Evolutionary conservation across 768 basidiomycete genomes (phyloP), one percentile per base, ranked within the genome.

Genomic region (Asterophora parasitica): DNA sequence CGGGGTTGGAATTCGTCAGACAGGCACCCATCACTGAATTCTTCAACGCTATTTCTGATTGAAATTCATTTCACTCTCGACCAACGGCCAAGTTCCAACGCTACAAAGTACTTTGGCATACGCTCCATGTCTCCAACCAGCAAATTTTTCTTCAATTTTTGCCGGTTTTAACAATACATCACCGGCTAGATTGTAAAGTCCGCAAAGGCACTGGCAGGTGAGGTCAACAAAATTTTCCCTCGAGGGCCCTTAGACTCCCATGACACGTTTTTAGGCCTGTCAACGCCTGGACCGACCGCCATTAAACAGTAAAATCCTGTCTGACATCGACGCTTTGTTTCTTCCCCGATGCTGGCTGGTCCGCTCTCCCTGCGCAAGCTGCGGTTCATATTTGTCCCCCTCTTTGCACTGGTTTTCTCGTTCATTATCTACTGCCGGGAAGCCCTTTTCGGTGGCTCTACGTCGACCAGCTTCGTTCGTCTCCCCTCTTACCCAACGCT

Each of bases 371-470:
- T 35, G 28, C 49, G 48, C 32, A 30, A 49, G 38, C 41, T 44
- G 42, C 50, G 54, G 34, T 44, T 52, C 32, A 20, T 55, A 26
- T 2, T 47, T 44, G 48, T 55, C 2, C 48, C 48, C 5, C 48
- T 52, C 26, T 17, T 40, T 20, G 51, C 54, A 15, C n/a, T 52
- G 13, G 44, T 44, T 15, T 49, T 55, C 28, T 52, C 50, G 4
- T 48, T 55, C 42, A 16, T 52, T 17, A 26, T 55, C 33, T 55
- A 55, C 20, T 52, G 38, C 39, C 50, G 34, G 6, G 50, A 52
- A 43, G 19, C 30, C 20, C 13, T 55, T 4, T 11, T 45, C 30
- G 12, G 44, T 23, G 12, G 30, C 13, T 23, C 41, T n/a, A 43
- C 27, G 11, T 40, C 50, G 16, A 39, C 35, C 16, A 36, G 39